Evolutionary conservation across 768 basidiomycete species (phyloP).

Genomic region (Cystobasidium ongulense): DNA sequence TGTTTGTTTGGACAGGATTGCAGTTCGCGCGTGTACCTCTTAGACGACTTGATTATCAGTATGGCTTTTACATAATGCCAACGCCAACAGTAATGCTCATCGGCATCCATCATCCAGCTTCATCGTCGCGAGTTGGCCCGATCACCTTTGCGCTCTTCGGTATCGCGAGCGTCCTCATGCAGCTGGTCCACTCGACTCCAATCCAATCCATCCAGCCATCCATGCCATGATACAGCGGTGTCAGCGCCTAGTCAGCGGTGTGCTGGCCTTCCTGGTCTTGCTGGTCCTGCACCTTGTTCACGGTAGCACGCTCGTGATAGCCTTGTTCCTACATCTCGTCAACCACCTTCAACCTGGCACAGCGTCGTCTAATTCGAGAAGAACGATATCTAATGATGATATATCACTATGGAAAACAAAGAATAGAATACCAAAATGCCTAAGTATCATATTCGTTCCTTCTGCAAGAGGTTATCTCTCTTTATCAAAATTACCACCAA

Average conservation of each 20-base stretch:
- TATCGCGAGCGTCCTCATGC: neutral
- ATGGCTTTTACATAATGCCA: neutral
- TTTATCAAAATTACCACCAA: neutral
- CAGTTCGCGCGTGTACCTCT: neutral
- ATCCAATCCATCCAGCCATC: neutral
- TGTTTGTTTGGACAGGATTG: neutral
- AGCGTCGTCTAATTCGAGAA: neutral
- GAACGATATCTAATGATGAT: neutral
- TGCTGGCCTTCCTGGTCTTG: neutral
- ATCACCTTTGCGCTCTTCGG: neutral
- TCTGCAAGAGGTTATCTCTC: conserved; percentile 6
- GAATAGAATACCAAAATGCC: conserved; percentile 7
- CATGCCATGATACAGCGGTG: conserved; percentile 14
- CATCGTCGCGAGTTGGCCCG: neutral
- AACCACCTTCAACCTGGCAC: neutral
- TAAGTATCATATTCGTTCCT: conserved; percentile 18
- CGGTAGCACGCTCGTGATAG: conserved; percentile 4
- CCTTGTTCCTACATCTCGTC: conserved; percentile 5
- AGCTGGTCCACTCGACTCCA: neutral
- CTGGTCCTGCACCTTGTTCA: conserved; percentile 1
- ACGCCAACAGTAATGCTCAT: neutral
- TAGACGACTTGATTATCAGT: neutral
- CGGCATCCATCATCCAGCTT: neutral
- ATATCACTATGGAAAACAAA: neutral
- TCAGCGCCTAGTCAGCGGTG: neutral